Conservation (phyloP, 139 green algal genomes). For the Chlorella sp. region DNA sequence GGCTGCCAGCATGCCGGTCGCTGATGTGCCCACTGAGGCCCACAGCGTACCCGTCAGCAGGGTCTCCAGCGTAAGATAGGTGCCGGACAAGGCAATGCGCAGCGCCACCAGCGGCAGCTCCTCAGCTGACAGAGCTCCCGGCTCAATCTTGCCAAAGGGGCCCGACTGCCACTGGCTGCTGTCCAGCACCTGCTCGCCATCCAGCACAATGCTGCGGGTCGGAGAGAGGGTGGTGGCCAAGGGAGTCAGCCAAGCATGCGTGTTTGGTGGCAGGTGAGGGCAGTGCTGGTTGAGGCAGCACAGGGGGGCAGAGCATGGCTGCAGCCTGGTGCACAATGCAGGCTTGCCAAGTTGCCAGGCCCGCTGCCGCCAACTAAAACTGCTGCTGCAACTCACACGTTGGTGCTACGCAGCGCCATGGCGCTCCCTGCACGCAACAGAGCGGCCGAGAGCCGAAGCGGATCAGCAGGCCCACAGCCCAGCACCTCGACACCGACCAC, state of each 20-base stretch:
- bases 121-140: background rate
- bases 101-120: constrained; percentile 7
- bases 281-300: too few species aligned
- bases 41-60: constrained; percentile 37
- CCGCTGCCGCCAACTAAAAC: background rate
- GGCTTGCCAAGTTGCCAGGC: too few species aligned
- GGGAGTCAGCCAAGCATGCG: too few species aligned
- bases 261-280: background rate
- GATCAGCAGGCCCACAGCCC: too few species aligned
- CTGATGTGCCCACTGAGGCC: constrained; percentile 9
- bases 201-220: background rate
- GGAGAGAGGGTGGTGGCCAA: background rate
- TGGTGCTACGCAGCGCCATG: too few species aligned
- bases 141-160: background rate
- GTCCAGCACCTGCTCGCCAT: background rate
- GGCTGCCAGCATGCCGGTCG: too few species aligned
- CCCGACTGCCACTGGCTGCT: background rate
- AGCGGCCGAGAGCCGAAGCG: too few species aligned
- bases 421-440: too few species aligned
- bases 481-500: background rate
- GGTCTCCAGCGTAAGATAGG: constrained; percentile 13
- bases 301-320: too few species aligned
- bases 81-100: background rate
- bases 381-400: too few species aligned
- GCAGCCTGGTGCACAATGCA: too few species aligned